Evolutionary conservation across 176 grass and related monocot species (phyloP).

Genomic region (Thalia dealbata): DNA sequence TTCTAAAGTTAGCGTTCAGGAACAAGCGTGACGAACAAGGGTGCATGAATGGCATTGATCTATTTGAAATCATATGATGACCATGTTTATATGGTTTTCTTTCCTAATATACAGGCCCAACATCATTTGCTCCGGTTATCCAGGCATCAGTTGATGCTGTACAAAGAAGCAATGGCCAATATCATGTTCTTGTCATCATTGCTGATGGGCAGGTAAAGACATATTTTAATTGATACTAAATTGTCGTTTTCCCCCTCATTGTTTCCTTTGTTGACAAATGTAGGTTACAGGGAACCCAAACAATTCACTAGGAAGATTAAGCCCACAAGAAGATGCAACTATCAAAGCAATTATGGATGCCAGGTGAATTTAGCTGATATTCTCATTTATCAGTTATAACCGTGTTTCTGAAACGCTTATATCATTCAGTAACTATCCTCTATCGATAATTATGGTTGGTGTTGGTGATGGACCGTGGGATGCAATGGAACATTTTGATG

Average conservation of each 20-base stretch:
- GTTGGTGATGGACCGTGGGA: slow-evolving; percentile 97
- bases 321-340: slow-evolving; percentile 70
- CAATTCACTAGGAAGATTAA: slow-evolving; percentile 45
- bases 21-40: not conserved
- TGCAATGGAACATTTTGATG: slow-evolving; percentile 85
- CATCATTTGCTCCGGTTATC: slow-evolving; percentile 86
- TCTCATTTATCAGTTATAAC: slow-evolving; percentile 4
- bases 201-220: slow-evolving; percentile 76
- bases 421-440: slow-evolving; percentile 69
- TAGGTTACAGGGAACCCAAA: slow-evolving; percentile 42
- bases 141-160: slow-evolving; percentile 61
- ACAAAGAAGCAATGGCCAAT: slow-evolving; percentile 73
- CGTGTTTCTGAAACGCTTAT: slow-evolving; percentile 29
- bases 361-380: slow-evolving; percentile 45
- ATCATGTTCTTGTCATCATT: slow-evolving; percentile 94
- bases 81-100: not conserved
- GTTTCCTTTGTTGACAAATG: slow-evolving; percentile 12
- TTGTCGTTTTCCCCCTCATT: slow-evolving; percentile 1
- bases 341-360: slow-evolving; percentile 82
- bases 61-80: not conserved
- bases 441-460: slow-evolving; percentile 98
- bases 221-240: slow-evolving; percentile 2
- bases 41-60: not conserved
- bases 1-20: not conserved
- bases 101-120: slow-evolving; percentile 52